Base-by-base conservation (phyloP, 805 yeast species). In the Schwanniomyces occidentalis region DNA sequence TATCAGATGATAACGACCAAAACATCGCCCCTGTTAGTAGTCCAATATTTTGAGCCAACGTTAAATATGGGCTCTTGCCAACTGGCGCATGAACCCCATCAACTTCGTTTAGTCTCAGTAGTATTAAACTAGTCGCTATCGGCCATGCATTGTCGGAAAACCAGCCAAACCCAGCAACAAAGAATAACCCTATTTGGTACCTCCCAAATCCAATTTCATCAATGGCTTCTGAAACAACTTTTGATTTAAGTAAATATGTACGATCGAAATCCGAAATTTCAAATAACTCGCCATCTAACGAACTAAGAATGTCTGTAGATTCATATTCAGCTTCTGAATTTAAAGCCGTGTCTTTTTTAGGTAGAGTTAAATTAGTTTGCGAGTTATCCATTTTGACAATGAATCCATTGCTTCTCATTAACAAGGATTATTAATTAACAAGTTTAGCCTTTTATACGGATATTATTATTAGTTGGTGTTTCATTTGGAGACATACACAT, bases 151-250 rank as follows among this genome's bases (percentile, higher is more conserved):
- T 65, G 40, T 65, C 70, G 8, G 69, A 76, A 7, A 78, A 70
- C 54, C 77, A 77, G 17, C 82, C 82, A 55, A 75, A 69, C 4
- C 82, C 82, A 17, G 77, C 77, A n/a, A 77, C 58, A 40, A 67
- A 62, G 45, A 77, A 75, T 6, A 76, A 52, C 40, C 74, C 69
- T 34, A 58, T 54, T 42, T 77, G 82, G 46, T 73, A 74, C 44
- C 38, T 55, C 29, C 71, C 71, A 59, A 61, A 65, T 2, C 70
- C 71, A 19, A 64, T 56, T 18, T 54, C 56, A 39, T 63, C 67
- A 18, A 65, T 61, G 13, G 54, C 66, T 34, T 49, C 49, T 3
- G 55, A 31, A 7, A 56, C 24, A 4, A 55, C 25, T 25, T 34
- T 42, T 5, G 58, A 49, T 30, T 56, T 54, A 7, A 44, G 48